Conservation (phyloP, 2,329 filamentous ascomycete species). For the Trichoderma polysporum region DNA sequence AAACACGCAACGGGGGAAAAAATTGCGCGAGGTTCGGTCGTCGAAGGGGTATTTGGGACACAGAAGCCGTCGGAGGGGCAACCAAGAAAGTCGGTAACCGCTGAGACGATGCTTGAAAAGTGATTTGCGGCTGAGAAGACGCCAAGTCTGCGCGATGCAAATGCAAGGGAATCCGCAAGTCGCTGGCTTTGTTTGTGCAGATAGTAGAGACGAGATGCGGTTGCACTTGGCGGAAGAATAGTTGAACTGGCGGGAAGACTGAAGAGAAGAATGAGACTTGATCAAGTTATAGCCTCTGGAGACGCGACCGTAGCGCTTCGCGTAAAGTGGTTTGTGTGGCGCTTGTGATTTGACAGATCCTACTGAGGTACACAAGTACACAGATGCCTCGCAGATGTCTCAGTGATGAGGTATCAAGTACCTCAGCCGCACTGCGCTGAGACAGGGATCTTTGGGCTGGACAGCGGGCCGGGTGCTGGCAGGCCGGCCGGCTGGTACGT, state of each 20-base stretch:
- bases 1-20: not conserved
- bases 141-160: constrained; percentile 5
- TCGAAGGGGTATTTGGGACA: constrained; percentile 7
- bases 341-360: constrained; percentile 1
- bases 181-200: constrained; percentile 16
- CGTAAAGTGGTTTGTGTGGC: constrained; percentile 21
- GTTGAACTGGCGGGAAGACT: not conserved
- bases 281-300: constrained; percentile 13
- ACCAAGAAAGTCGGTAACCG: constrained; percentile 14
- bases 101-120: not conserved
- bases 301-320: constrained; percentile 20
- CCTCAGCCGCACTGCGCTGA: not conserved
- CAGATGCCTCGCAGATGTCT: not conserved
- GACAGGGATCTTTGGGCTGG: not conserved
- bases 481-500: not conserved
- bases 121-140: not conserved
- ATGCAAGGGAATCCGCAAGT: constrained; percentile 12
- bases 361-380: not conserved
- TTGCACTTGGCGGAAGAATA: not conserved
- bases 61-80: constrained; percentile 18
- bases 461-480: not conserved
- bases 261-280: not conserved
- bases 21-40: not conserved
- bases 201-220: not conserved
- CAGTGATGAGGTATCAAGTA: not conserved